A percentile compares a stretch with the other conserved stretches of the same genome.
Evolutionary conservation across 352 stramenopile genomes (phyloP).

Genomic region (Pythium aphanidermatum): DNA sequence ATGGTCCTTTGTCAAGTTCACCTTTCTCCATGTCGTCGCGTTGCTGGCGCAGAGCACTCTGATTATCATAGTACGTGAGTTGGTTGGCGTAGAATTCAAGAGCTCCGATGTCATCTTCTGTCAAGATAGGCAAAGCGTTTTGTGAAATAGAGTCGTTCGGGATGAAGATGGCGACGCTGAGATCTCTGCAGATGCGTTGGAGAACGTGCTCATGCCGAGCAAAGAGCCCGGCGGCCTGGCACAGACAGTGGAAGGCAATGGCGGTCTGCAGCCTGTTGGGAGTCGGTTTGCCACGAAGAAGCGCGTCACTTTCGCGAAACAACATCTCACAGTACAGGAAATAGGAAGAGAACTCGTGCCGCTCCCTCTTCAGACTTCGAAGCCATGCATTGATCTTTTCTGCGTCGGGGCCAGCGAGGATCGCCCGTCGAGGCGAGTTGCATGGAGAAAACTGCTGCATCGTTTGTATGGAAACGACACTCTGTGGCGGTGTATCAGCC

Average conservation of each 20-base stretch:
- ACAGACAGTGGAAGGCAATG: conserved; percentile 71
- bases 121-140: too few species aligned
- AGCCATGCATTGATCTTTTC: conserved; percentile 68
- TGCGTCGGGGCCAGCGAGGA: conserved; percentile 35
- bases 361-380: conserved; percentile 36
- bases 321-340: conserved; percentile 72
- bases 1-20: conserved; percentile 7
- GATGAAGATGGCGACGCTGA: conserved; percentile 54
- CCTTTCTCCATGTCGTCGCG: conserved; percentile 41
- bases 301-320: conserved; percentile 51
- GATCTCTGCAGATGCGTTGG: conserved; percentile 47
- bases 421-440: conserved; percentile 17
- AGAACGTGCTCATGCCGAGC: conserved; percentile 51
- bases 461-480: conserved; percentile 11
- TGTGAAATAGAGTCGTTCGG: too few species aligned
- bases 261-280: conserved; percentile 69
- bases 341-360: conserved; percentile 47
- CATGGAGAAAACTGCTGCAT: conserved; percentile 23
- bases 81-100: conserved; percentile 51
- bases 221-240: conserved; percentile 53
- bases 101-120: conserved; percentile 41
- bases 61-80: conserved; percentile 62
- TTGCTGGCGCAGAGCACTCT: conserved; percentile 35
- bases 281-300: conserved; percentile 51
- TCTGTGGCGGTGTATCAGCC: conserved; percentile 14